These are phyloP conservation scores for Hura crepitans DNA, from an alignment of 441 rosid genomes.

Conservation along the genomic window DNA sequence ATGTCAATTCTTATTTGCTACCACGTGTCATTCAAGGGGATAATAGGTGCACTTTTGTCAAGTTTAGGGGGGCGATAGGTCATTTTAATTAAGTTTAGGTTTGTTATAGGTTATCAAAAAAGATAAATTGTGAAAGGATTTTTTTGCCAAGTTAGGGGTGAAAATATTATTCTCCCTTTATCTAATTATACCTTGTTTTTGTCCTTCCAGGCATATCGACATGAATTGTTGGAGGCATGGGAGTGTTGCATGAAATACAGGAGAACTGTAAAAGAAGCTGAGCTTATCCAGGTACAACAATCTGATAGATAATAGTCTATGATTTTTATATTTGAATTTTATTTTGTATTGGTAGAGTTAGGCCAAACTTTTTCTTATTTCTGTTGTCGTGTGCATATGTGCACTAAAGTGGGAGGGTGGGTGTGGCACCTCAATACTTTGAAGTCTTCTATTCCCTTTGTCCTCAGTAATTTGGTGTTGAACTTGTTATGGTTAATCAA, in stretches of 20 bases:
- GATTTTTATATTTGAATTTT: constrained; percentile 4
- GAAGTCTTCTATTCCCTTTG: neutral
- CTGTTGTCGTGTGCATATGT: neutral
- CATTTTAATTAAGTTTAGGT: too few species aligned
- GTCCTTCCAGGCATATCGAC: constrained; percentile 75
- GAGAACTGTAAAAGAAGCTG: constrained; percentile 93
- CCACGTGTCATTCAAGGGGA: too few species aligned
- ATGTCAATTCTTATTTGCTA: too few species aligned
- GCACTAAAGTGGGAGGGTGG: neutral
- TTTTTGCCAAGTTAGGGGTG: too few species aligned
- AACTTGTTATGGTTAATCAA: neutral
- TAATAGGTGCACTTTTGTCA: too few species aligned
- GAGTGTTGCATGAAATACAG: constrained; percentile 90
- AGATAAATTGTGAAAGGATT: too few species aligned
- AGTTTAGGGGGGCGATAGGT: too few species aligned
- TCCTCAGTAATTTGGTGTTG: neutral
- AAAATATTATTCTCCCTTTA: neutral
- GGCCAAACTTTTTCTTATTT: neutral
- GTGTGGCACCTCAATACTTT: neutral
- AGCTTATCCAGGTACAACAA: constrained; percentile 81
- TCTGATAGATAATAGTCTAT: neutral
- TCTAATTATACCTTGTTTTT: constrained; percentile 14
- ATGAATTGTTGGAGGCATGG: constrained; percentile 88
- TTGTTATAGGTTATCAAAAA: too few species aligned
- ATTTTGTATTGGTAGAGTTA: neutral